Percentiles rank a stretch among this genome's conserved stretches.
Conservation (phyloP, 257 asterid genomes). For the Primulina huaijiensis region DNA sequence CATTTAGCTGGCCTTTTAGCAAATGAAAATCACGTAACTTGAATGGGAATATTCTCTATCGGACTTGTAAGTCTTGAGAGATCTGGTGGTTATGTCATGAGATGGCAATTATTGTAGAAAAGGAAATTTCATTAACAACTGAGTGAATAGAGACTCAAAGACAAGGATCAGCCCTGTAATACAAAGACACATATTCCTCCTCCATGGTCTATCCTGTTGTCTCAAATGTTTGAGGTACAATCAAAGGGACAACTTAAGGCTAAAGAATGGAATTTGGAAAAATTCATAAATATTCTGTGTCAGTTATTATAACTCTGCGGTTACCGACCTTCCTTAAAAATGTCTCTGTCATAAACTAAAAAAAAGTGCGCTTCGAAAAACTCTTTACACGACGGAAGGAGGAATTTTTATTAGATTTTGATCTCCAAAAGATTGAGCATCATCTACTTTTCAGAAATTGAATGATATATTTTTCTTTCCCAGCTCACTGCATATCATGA, state of each 20-base stretch:
- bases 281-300: not conserved
- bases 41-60: not conserved
- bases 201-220: not conserved
- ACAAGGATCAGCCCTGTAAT: not conserved
- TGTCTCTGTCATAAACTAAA: too few species aligned
- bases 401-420: not conserved
- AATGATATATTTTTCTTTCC: conserved; percentile 19
- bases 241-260: not conserved
- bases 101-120: not conserved
- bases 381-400: not conserved
- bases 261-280: not conserved
- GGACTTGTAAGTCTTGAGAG: not conserved
- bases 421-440: not conserved
- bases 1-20: not conserved
- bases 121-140: not conserved
- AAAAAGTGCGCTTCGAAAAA: too few species aligned
- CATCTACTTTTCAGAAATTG: not conserved
- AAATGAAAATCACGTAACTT: not conserved
- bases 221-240: not conserved
- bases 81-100: not conserved
- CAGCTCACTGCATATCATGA: conserved; percentile 98
- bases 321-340: not conserved
- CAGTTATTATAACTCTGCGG: not conserved
- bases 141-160: not conserved
- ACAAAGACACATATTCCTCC: not conserved